Evolutionary conservation across 1,284 basidiomycete species (phyloP).

Genomic region (Golubevia sp.): DNA sequence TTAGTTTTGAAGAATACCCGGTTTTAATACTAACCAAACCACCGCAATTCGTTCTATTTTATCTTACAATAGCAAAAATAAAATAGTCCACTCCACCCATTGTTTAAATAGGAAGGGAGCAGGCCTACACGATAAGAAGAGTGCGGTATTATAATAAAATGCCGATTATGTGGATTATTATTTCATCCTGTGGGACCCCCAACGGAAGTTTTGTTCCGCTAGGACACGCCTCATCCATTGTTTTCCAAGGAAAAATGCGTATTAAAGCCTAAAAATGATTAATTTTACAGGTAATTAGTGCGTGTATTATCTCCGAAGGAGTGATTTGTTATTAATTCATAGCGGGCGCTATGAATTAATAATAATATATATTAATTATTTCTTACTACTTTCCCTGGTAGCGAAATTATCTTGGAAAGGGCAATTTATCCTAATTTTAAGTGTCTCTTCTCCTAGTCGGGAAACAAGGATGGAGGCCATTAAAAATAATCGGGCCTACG

Average conservation of each 20-base stretch:
- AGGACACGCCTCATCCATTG: not conserved
- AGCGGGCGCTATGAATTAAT: constrained; percentile 8
- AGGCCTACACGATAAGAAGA: not conserved
- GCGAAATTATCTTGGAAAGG: not conserved
- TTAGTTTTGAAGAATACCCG: no score
- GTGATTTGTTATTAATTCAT: constrained; percentile 6
- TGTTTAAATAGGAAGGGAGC: not conserved
- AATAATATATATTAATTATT: constrained; percentile 1
- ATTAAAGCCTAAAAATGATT: not conserved
- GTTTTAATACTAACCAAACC: no score
- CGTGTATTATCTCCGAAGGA: not conserved
- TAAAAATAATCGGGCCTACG: no score
- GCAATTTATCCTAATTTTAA: constrained; percentile 5
- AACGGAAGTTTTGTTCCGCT: not conserved
- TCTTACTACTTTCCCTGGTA: constrained; percentile 2
- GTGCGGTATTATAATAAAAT: not conserved
- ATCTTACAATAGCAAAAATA: constrained; percentile 6
- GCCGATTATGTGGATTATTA: not conserved
- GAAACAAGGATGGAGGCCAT: no score
- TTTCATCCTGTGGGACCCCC: constrained; percentile 1
- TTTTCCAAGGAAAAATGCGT: not conserved
- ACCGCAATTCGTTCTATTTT: no score
- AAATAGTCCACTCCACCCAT: constrained; percentile 7
- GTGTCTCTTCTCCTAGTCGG: constrained; percentile 7
- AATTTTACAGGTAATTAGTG: not conserved